Conservation (phyloP, 495 filamentous ascomycete species). For the Hyaloscypha variabilis region DNA sequence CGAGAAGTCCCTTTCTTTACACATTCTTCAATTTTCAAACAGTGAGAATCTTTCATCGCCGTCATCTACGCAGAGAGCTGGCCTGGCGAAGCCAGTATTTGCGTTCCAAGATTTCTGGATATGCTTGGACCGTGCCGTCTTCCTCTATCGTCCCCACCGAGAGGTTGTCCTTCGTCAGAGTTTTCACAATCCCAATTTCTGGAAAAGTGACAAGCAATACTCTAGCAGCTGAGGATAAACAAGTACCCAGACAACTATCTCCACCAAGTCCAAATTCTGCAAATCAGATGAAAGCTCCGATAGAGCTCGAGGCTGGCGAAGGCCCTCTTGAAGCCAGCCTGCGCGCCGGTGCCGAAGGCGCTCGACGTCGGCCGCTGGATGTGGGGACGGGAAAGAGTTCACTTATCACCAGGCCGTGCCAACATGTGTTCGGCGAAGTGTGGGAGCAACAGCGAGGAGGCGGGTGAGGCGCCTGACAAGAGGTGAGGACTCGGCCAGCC, state of each 20-base stretch:
- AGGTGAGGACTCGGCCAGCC: background rate
- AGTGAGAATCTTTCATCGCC: background rate
- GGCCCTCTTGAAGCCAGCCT: slow-evolving; percentile 6
- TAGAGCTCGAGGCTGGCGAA: no score
- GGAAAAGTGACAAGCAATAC: background rate
- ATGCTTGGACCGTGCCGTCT: background rate
- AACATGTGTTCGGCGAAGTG: slow-evolving; percentile 11
- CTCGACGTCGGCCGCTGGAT: background rate
- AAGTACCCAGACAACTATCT: no score
- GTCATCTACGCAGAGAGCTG: background rate
- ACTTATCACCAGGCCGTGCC: background rate
- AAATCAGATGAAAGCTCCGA: no score
- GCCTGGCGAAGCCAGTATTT: background rate
- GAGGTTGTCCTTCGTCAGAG: background rate
- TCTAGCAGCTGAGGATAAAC: no score
- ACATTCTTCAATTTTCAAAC: background rate
- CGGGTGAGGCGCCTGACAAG: background rate
- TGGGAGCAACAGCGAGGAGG: background rate
- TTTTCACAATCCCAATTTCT: background rate
- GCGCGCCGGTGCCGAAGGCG: slow-evolving; percentile 5
- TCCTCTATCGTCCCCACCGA: background rate
- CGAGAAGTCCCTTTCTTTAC: background rate
- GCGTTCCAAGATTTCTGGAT: background rate
- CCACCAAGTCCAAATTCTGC: no score
- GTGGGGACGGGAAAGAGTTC: background rate